These are phyloP conservation scores for Aspergillus niger DNA, from an alignment of 2,329 filamentous ascomycete genomes.

Conservation along the genomic window DNA sequence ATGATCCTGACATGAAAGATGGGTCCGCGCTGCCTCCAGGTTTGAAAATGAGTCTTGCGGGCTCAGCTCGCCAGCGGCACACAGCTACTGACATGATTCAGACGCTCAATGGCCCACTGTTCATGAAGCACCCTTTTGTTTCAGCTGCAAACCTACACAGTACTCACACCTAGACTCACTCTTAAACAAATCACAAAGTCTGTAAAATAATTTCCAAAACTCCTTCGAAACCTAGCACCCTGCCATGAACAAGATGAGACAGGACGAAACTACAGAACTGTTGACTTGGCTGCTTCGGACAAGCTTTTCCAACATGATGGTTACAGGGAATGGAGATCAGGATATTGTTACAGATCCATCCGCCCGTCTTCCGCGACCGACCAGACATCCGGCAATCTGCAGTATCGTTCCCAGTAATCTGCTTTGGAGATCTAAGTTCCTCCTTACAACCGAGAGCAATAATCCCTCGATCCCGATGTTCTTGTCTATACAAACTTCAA, in stretches of 20 bases:
- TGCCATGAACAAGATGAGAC: neutral
- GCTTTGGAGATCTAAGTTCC: neutral
- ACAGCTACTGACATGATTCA: neutral
- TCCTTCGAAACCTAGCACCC: neutral
- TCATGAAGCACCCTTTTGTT: conserved; percentile 2
- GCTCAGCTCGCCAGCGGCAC: neutral
- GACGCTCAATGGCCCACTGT: neutral
- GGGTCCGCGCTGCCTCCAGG: neutral
- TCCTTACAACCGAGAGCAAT: neutral
- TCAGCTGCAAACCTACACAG: neutral
- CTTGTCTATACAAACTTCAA: neutral
- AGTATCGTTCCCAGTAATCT: neutral
- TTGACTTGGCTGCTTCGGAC: neutral
- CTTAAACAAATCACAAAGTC: neutral
- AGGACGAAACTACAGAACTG: neutral
- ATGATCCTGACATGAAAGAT: neutral
- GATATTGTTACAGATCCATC: no score
- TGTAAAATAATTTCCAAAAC: neutral
- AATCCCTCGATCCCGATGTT: neutral
- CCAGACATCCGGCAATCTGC: neutral
- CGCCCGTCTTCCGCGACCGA: neutral
- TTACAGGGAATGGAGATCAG: no score
- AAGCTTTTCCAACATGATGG: neutral
- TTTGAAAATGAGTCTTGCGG: neutral
- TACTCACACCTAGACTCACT: neutral